Evolutionary conservation across 768 basidiomycete species (phyloP), one percentile per base, ranked within the genome.

Genomic region (Hysterangium stoloniferum): DNA sequence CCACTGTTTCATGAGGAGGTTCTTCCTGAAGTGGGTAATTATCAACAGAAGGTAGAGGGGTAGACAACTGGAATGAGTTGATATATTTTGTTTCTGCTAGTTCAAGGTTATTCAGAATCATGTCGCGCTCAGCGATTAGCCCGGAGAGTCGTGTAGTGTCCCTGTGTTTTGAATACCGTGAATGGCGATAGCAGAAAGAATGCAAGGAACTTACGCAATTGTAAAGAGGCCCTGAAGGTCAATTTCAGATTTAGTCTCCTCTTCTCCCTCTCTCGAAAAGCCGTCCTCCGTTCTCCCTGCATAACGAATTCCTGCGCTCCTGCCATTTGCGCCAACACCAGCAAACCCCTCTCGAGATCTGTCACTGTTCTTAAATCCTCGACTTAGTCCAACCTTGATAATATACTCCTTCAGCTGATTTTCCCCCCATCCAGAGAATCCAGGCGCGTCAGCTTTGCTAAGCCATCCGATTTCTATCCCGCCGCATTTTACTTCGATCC

Each of bases 1-100:
- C 31, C 17, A 24, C 8, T 31, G 13, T n/a, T 19, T 58, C 62
- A n/a, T n/a, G n/a, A 20, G 66, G 67, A 32, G 71, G 70, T 11
- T 54, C 56, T 46, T 67, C 57, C 12, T 24, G 71, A 9, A 48
- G 44, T 53, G 76, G 69, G 45, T 75, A 75, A 61, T 84, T 80
- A 11, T 76, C 69, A 47, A 85, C 71, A 6, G 84, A 84, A 17
- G 84, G 83, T 52, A 84, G 83, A 4, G 84, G 84, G 0, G 83
- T 86, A 0, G 81, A 79, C 8, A 84, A 67, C 13, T 77, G 71
- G 70, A 89, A 90, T 4, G 83, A 88, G 50, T 72, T 71, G 55
- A 87, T 86, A 58, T 88, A 92, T 58, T 74, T 77, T 9, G 82
- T 78, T 67, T 89, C 87, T 9, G 86, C 85, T 46, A 82, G 77